These are phyloP conservation scores for Penicillium polonicum DNA, from an alignment of 2,329 filamentous ascomycete genomes.

Conservation along the genomic window DNA sequence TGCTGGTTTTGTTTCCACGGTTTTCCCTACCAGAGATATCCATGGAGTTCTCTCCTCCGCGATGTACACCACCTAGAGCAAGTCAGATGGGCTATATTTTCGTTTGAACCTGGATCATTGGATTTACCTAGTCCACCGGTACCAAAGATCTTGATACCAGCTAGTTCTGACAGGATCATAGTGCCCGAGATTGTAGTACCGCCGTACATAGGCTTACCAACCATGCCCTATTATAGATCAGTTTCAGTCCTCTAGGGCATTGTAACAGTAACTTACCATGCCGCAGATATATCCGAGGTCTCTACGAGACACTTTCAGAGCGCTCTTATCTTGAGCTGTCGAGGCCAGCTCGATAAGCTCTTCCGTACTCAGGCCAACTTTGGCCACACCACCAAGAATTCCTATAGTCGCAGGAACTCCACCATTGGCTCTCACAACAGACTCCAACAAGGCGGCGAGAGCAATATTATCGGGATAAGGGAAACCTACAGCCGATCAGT, in stretches of 20 bases:
- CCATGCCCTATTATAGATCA: slow-evolving; percentile 52
- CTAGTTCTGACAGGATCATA: slow-evolving; percentile 81
- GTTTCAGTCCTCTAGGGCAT: neutral
- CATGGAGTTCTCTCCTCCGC: slow-evolving; percentile 80
- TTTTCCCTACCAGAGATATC: slow-evolving; percentile 68
- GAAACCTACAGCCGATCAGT: slow-evolving; percentile 51
- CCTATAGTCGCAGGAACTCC: slow-evolving; percentile 89
- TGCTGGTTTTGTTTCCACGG: neutral
- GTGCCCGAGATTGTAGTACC: slow-evolving; percentile 93
- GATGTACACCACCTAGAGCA: slow-evolving; percentile 72
- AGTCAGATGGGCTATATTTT: slow-evolving; percentile 14
- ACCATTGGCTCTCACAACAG: slow-evolving; percentile 75
- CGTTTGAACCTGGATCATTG: too few species aligned
- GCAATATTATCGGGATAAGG: slow-evolving; percentile 71
- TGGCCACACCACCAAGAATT: slow-evolving; percentile 77
- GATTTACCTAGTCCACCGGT: slow-evolving; percentile 75
- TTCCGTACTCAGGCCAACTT: slow-evolving; percentile 70
- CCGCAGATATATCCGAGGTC: slow-evolving; percentile 82
- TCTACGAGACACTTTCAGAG: slow-evolving; percentile 80
- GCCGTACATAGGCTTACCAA: slow-evolving; percentile 71
- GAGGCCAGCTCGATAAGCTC: slow-evolving; percentile 70
- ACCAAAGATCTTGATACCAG: slow-evolving; percentile 88
- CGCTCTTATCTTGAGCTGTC: slow-evolving; percentile 63
- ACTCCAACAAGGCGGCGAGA: slow-evolving; percentile 76
- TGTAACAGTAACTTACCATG: slow-evolving; percentile 53